A percentile compares a stretch with the other conserved stretches of the same genome.
Evolutionary conservation across 2,329 filamentous ascomycete genomes (phyloP).

Genomic region (Oidium heveae): DNA sequence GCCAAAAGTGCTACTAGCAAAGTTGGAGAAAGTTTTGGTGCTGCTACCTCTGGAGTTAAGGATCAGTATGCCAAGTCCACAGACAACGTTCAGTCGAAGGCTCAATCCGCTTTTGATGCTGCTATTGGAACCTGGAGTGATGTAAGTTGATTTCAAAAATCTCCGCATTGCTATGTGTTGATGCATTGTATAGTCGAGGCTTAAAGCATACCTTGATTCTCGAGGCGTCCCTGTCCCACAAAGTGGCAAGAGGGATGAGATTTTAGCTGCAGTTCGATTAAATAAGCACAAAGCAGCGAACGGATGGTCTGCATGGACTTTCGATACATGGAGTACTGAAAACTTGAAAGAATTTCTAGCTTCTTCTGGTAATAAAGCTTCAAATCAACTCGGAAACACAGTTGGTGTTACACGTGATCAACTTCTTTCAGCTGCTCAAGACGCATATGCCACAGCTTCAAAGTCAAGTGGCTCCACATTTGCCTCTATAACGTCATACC

Average conservation of each 20-base stretch:
- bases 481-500: conserved; percentile 46
- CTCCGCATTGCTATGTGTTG: conserved; percentile 1
- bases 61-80: conserved; percentile 59
- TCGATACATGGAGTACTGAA: conserved; percentile 50
- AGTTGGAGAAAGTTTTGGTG: conserved; percentile 40
- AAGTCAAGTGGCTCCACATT: conserved; percentile 29
- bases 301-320: conserved; percentile 50
- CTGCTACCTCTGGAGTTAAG: conserved; percentile 48
- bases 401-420: conserved; percentile 46
- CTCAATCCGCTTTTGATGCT: conserved; percentile 39
- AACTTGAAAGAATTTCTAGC: conserved; percentile 36
- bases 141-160: conserved; percentile 13
- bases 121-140: conserved; percentile 43
- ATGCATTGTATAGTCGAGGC: conserved; percentile 19
- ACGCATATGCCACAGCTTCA: conserved; percentile 32
- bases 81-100: conserved; percentile 34
- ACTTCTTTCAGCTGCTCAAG: conserved; percentile 37
- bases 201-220: conserved; percentile 56
- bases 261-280: conserved; percentile 49
- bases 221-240: conserved; percentile 56
- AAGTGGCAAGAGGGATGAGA: conserved; percentile 41
- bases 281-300: conserved; percentile 43
- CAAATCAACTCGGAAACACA: conserved; percentile 34
- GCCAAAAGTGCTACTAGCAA: conserved; percentile 44
- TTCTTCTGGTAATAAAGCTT: conserved; percentile 25